Evolutionary conservation across 2,329 filamentous ascomycete genomes (phyloP).

Genomic region (Alternaria triticimaculans): DNA sequence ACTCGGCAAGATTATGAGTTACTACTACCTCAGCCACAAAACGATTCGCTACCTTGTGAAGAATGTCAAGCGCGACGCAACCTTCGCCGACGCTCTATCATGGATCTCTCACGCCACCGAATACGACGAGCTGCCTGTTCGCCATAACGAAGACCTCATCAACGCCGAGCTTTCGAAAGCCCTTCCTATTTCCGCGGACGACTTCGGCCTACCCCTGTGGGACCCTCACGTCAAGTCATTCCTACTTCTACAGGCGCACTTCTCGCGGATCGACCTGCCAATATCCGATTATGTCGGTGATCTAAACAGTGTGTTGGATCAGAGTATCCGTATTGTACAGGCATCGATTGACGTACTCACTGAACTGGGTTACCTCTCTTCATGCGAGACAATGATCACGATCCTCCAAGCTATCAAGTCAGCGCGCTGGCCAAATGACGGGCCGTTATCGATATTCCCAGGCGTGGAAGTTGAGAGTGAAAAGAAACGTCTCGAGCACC

Average conservation of each 20-base stretch:
- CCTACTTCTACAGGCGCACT: conserved; percentile 90
- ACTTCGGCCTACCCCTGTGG: conserved; percentile 86
- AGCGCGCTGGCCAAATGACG: conserved; percentile 86
- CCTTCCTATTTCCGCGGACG: conserved; percentile 71
- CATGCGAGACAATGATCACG: conserved; percentile 79
- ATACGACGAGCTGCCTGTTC: conserved; percentile 96
- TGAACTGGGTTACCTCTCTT: conserved; percentile 82
- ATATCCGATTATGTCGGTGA: conserved; percentile 98
- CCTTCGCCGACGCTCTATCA: conserved; percentile 80
- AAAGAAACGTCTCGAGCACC: conserved; percentile 52
- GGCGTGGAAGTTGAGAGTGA: conserved; percentile 63
- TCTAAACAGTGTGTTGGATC: conserved; percentile 85
- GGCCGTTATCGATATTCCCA: conserved; percentile 79
- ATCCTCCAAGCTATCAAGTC: conserved; percentile 92
- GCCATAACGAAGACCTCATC: conserved; percentile 97
- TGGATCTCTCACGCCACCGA: conserved; percentile 96
- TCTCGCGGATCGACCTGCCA: conserved; percentile 89
- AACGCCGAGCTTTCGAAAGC: conserved; percentile 88
- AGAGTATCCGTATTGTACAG: conserved; percentile 95
- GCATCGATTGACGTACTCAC: conserved; percentile 92
- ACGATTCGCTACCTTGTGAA: conserved; percentile 86
- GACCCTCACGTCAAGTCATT: conserved; percentile 98
- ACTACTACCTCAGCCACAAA: conserved; percentile 94
- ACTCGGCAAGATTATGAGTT: conserved; percentile 97
- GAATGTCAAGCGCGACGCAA: conserved; percentile 75